A percentile compares a stretch with the other conserved stretches of the same genome.
phyloP scores from a whole-genome alignment of 768 basidiomycete species.

The Phlebiopsis flavidoalba region DNA sequence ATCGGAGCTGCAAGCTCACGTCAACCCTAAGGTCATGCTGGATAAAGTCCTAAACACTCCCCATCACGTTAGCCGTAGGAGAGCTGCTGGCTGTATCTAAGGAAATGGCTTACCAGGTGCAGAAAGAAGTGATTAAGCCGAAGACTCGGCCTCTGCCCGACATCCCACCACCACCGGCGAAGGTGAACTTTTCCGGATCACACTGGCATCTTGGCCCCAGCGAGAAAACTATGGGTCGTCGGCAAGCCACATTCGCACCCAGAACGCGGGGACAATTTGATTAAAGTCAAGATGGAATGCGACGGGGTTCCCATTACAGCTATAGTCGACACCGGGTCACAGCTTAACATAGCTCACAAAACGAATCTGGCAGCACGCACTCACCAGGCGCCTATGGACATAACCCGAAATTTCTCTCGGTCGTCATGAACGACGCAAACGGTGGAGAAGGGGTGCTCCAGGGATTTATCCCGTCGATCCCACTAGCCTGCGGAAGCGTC shows the following conservation, averaged over 20 bases:
- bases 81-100: slow-evolving; percentile 5
- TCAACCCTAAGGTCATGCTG: not conserved
- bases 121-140: slow-evolving; percentile 3
- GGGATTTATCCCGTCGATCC: slow-evolving; percentile 20
- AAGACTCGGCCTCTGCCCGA: not conserved
- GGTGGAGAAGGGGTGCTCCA: slow-evolving; percentile 18
- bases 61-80: slow-evolving; percentile 1
- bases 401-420: not conserved
- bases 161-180: too few relatives aligned
- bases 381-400: slow-evolving; percentile 4
- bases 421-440: slow-evolving; percentile 24
- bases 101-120: slow-evolving; percentile 2
- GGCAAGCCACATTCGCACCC: not conserved
- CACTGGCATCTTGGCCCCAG: too few relatives aligned
- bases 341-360: not conserved
- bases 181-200: too few relatives aligned
- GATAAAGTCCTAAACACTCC: not conserved
- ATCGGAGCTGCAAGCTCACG: not conserved
- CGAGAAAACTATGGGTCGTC: not conserved
- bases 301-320: not conserved
- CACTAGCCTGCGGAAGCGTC: slow-evolving; percentile 19
- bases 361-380: too few relatives aligned
- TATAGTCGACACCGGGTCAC: too few relatives aligned
- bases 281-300: not conserved
- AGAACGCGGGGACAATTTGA: not conserved